Evolutionary conservation across 1,284 basidiomycete species (phyloP), one percentile per base, ranked within the genome.

Genomic region (Abortiporus biennis): DNA sequence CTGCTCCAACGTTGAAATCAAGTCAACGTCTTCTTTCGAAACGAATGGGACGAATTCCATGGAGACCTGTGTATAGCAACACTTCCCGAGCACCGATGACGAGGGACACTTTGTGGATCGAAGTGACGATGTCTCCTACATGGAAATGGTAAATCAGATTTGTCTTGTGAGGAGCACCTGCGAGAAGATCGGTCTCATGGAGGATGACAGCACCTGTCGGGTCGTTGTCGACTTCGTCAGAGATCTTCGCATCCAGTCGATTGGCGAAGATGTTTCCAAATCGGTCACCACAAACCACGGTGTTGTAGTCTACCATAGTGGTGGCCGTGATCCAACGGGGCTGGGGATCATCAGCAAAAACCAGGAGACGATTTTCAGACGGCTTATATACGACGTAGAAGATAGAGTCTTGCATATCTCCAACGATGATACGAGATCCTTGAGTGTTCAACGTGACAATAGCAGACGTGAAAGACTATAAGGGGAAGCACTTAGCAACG

Each of bases 231-330:
- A 99, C 91, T 53, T 89, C 85, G 3, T 92, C 85, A 3, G 90
- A 93, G 4, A 95, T 73, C 47, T 84, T 84, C 35, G 76, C 46
- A 44, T 95, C 89, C 12, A 99, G 69, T 4, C 96, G 85, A 57
- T 94, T 95, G 52, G 99, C 77, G 56, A 95, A 96, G 47, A 99
- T 66, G 63, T 99, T 99, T 38, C 96, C 96, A 57, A 99, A 99
- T 47, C 95, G 90, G 65, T 99, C 96, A 12, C 84, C 92, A 15
- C 80, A 89, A 1, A 82, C 91, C 27, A 98, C 80, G 9, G 96
- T 99, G 61, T 92, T 93, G 67, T 99, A 99, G 63, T 99, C 96
- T 35, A 99, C 81, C 87, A 97, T 95, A 2, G 83, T 78, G 36
- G 79, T 70, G 3, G 90, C 80, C 9, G 92, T 92, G 39, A 89